These are phyloP conservation scores for Phytopythium helicoides DNA, from an alignment of 352 stramenopile genomes.

Conservation along the genomic window DNA sequence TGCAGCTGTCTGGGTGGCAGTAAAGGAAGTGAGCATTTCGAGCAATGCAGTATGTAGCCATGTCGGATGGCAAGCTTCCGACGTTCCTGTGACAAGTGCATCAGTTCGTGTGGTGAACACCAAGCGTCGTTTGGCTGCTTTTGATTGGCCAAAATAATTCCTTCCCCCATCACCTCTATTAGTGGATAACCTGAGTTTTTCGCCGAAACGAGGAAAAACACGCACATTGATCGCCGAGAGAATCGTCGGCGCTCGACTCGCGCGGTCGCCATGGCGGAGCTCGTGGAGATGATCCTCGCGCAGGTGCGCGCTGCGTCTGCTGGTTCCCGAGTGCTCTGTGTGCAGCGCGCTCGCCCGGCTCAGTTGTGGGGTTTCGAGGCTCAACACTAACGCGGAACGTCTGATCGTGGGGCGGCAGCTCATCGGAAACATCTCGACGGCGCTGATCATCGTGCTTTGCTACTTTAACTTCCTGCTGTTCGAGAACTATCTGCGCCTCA, in stretches of 20 bases:
- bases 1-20: too few species aligned
- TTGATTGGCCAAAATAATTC: too few species aligned
- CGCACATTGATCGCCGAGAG: too few species aligned
- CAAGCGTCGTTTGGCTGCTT: background rate
- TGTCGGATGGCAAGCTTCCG: background rate
- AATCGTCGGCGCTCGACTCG: too few species aligned
- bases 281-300: constrained; percentile 82
- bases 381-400: too few species aligned
- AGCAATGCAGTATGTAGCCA: too few species aligned
- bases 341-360: constrained; percentile 1
- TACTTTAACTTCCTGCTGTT: constrained; percentile 91
- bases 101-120: background rate
- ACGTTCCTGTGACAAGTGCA: background rate
- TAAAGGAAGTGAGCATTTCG: too few species aligned
- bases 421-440: constrained; percentile 86
- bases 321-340: background rate
- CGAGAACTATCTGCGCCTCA: constrained; percentile 86
- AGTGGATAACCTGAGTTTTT: too few species aligned
- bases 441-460: constrained; percentile 80
- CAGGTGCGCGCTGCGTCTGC: constrained; percentile 28
- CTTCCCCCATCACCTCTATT: too few species aligned
- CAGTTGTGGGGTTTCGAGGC: background rate
- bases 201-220: background rate
- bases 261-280: constrained; percentile 55
- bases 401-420: constrained; percentile 38